These are phyloP conservation scores for Tylopilus vinaceipallidus DNA, from an alignment of 768 basidiomycete genomes.

Conservation along the genomic window DNA sequence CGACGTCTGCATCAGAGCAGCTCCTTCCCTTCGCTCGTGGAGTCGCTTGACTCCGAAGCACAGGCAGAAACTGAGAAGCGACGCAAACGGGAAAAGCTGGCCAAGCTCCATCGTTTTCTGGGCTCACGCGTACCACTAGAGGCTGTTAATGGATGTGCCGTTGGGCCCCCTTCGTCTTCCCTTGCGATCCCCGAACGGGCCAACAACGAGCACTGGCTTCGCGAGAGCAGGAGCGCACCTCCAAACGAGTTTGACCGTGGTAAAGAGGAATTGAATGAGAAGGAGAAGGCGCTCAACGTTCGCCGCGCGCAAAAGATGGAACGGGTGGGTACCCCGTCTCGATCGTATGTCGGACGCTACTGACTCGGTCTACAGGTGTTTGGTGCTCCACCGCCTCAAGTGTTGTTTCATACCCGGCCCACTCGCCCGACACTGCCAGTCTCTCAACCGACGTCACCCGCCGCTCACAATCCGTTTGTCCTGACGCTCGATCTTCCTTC, in stretches of 20 bases:
- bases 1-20: conserved; percentile 33
- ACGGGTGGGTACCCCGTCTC: conserved; percentile 47
- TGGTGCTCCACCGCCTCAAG: conserved; percentile 76
- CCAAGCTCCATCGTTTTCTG: conserved; percentile 80
- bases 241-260: conserved; percentile 57
- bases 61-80: conserved; percentile 60
- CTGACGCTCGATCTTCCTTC: conserved; percentile 22
- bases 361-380: conserved; percentile 55
- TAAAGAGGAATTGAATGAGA: conserved; percentile 67
- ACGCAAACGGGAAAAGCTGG: conserved; percentile 72
- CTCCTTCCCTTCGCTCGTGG: conserved; percentile 46
- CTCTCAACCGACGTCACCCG: conserved; percentile 28
- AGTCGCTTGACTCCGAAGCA: conserved; percentile 49
- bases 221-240: conserved; percentile 46
- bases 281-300: conserved; percentile 78
- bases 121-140: conserved; percentile 77
- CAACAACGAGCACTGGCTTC: conserved; percentile 41
- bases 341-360: neutral
- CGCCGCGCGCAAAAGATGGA: conserved; percentile 85
- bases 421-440: conserved; percentile 35
- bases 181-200: conserved; percentile 30
- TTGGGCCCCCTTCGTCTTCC: conserved; percentile 32
- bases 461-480: conserved; percentile 15
- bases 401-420: conserved; percentile 68
- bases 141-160: conserved; percentile 55